Evolutionary conservation across 2,329 filamentous ascomycete species (phyloP).

Genomic region (Gremmenia infestans): DNA sequence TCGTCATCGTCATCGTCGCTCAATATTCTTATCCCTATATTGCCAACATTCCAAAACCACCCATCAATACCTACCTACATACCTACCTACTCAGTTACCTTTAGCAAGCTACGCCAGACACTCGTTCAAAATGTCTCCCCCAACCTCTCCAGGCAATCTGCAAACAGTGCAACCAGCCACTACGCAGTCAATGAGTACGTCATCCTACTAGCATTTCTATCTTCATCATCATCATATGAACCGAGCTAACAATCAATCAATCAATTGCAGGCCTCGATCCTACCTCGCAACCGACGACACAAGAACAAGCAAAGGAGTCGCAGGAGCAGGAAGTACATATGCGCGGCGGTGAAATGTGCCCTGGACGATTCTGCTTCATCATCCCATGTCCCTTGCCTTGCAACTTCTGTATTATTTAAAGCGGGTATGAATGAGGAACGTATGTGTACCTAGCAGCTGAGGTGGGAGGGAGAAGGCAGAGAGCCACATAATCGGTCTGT

Average conservation of each 20-base stretch:
- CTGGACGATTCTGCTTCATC: conserved; percentile 36
- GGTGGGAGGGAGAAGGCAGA: too few species aligned
- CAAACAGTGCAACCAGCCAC: conserved; percentile 10
- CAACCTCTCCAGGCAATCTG: conserved; percentile 1
- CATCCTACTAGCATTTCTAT: not conserved
- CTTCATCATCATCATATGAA: not conserved
- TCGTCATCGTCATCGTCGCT: too few species aligned
- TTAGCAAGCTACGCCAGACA: not conserved
- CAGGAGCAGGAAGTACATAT: conserved; percentile 22
- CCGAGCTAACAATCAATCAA: not conserved
- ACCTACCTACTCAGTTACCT: not conserved
- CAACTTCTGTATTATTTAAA: not conserved
- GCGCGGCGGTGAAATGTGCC: conserved; percentile 32
- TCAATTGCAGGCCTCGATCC: not conserved
- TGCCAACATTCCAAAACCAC: not conserved
- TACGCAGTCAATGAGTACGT: conserved; percentile 13
- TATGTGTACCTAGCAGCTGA: too few species aligned
- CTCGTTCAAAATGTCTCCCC: not conserved
- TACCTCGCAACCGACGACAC: not conserved
- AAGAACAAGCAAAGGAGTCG: conserved; percentile 3
- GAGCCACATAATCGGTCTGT: too few species aligned
- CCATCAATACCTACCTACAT: not conserved
- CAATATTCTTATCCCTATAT: too few species aligned
- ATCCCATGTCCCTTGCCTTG: conserved; percentile 14
- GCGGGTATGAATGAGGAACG: too few species aligned